Base-by-base conservation (phyloP, 805 yeast genomes). In the Starmera caribaea region DNA sequence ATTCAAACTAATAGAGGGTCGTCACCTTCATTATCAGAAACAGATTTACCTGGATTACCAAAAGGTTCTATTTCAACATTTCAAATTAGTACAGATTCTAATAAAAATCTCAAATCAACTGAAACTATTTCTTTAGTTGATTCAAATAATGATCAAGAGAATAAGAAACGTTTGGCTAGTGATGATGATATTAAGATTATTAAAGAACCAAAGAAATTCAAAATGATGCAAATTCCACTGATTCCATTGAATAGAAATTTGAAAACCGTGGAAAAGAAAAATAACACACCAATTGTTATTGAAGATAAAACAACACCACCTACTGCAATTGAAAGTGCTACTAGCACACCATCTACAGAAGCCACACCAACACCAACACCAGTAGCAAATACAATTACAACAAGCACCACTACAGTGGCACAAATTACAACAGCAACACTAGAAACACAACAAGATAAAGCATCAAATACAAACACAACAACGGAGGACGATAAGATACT, bases 51-150 rank as follows among this genome's bases (percentile, higher is more conserved):
- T 5, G 55, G 56, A 3, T 37, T 55, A 7, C 59, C 62, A 8
- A 49, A 53, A 8, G 57, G 61, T 10, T 46, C 55, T n/a, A 48
- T 55, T 8, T 45, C 62, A 4, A 49, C 60, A 11, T 62, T 62
- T 43, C 54, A 56, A 36, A 42, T 56, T 8, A 43, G 49, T 2
- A 44, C 50, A 15, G 38, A 36, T 13, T 8, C 17, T 6, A 28
- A 7, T 15, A 36, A 26, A 14, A 34, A 30, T 26, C 6, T 16
- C 5, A 13, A 28, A 6, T 32, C 32, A 8, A 14, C 41, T 2
- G 38, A 41, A 11, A 30, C 26, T 30, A 29, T 42, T 6, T 30
- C 32, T 13, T 30, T 30, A 13, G 8, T 30, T 30, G 10, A n/a
- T 31, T 14, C 33, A 6, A 14, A 11, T 11, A n/a, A 31, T 11